Evolutionary conservation across 495 filamentous ascomycete species (phyloP).

Genomic region (Apodospora peruviana): DNA sequence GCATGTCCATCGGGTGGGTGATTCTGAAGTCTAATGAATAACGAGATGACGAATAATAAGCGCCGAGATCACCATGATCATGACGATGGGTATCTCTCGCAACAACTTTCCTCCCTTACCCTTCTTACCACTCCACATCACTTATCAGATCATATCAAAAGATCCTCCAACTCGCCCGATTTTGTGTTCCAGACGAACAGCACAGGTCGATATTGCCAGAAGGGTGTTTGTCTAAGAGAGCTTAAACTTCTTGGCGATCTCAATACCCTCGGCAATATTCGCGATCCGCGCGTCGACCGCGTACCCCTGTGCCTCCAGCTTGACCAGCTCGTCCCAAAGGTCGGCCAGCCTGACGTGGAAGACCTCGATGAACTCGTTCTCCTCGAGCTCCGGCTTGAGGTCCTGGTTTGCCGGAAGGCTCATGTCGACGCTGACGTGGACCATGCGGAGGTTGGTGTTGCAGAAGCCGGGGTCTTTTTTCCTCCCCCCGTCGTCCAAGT

Average conservation of each 20-base stretch:
- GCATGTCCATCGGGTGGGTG: too few species aligned
- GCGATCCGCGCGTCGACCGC: conserved; percentile 84
- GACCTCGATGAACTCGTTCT: conserved; percentile 86
- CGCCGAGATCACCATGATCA: too few species aligned
- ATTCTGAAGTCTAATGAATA: too few species aligned
- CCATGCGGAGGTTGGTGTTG: conserved; percentile 80
- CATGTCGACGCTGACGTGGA: conserved; percentile 77
- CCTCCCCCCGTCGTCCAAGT: too few species aligned
- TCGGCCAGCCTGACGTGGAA: conserved; percentile 64
- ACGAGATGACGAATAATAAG: too few species aligned
- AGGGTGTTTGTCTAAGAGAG: conserved; percentile 17
- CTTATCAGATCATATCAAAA: too few species aligned
- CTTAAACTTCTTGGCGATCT: conserved; percentile 58
- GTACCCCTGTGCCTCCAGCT: conserved; percentile 66
- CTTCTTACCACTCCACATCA: too few species aligned
- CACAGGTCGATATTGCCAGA: too few species aligned
- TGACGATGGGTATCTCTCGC: too few species aligned
- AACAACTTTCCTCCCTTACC: too few species aligned
- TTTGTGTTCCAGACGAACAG: too few species aligned
- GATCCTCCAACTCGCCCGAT: too few species aligned
- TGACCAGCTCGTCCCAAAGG: conserved; percentile 63
- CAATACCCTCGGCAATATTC: conserved; percentile 79
- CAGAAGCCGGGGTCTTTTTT: conserved; percentile 74
- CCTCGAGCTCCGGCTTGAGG: conserved; percentile 69
- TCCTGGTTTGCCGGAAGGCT: conserved; percentile 59